A percentile compares a stretch with the other conserved stretches of the same genome.
Evolutionary conservation across 345 rosid species (phyloP).

Genomic region (Euphorbia peplus): DNA sequence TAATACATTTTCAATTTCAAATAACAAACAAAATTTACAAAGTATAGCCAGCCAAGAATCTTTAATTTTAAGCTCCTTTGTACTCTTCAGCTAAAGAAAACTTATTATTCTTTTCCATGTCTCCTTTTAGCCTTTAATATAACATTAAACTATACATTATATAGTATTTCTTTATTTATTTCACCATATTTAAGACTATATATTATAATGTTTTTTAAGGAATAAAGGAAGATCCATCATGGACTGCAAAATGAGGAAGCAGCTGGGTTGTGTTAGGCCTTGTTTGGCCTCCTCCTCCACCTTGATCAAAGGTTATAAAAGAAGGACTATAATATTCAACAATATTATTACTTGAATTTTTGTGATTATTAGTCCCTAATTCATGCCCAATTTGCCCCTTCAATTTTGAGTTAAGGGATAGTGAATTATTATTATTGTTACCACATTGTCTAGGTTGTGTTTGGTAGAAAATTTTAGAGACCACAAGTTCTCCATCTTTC

Average conservation of each 20-base stretch:
- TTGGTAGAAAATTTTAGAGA: conserved; percentile 92
- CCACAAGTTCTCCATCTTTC: conserved; percentile 92
- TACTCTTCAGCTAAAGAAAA: conserved; percentile 7
- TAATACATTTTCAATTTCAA: conserved; percentile 5
- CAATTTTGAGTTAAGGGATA: conserved; percentile 33
- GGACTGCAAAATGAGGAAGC: conserved; percentile 57
- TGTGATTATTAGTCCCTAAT: conserved; percentile 16
- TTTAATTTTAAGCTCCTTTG: no score
- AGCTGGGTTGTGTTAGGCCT: conserved; percentile 45
- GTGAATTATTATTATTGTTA: conserved; percentile 18
- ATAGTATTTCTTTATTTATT: conserved; percentile 8
- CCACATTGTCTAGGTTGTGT: conserved; percentile 97
- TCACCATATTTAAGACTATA: neutral
- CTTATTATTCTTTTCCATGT: conserved; percentile 18
- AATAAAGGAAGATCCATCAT: conserved; percentile 58
- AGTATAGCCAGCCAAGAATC: conserved; percentile 8
- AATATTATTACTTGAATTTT: conserved; percentile 7
- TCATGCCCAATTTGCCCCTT: conserved; percentile 35
- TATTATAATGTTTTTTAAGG: conserved; percentile 25
- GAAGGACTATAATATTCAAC: conserved; percentile 58
- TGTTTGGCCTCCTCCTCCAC: no score
- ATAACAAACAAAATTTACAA: conserved; percentile 1
- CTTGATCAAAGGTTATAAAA: conserved; percentile 63
- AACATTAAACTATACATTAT: neutral
- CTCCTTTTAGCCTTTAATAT: conserved; percentile 8